Base-by-base conservation (phyloP, 768 basidiomycete species). In the Mycena sanguinolenta region DNA sequence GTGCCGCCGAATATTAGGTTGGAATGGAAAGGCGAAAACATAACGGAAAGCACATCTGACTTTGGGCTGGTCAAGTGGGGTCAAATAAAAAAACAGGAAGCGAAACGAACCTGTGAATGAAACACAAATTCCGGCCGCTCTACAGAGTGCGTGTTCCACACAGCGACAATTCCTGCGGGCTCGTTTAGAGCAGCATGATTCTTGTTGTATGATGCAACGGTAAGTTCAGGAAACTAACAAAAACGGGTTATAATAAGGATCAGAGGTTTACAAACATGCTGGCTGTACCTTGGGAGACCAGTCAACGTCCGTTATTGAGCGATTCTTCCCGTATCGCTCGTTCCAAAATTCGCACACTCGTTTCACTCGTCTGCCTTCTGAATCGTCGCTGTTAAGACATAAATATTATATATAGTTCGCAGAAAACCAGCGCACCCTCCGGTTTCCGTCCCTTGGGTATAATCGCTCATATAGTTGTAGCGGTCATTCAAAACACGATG, bases 121-220 rank as follows among this genome's bases (percentile, higher is more conserved):
- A 99, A 99, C 63, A 99, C 89, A 73, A 98, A 99, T 79, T 99
- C 98, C 30, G 98, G 97, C 71, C 97, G 89, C 78, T 98, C 98
- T 2, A 96, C 85, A 5, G 99, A 83, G 78, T 99, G 98, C 39
- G 98, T 83, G 79, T 99, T 99, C 98, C 98, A 99, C 5, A 99
- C 93, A 2, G 95, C 95, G 28, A 97, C 98, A 62, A 99, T 92
- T 12, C 98, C 98, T 73, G 98, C 97, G 0, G 98, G 97, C 77
- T 99, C 98, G 74, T 98, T 97, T 54, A 96, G 80, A 0, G 96
- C 94, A 5, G 93, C 91, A 8, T 95, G 92, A 75, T 98, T 98
- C 85, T 98, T 98, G 85, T 99, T 99, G 78, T 99, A 99, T 4
- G 98, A 94, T 0, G 98, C 96, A 23, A 95, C 95, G 67, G 92